Percentiles rank a stretch among this genome's conserved stretches.
Conservation (phyloP, 331 rosid genomes). For the Telfairia occidentalis region DNA sequence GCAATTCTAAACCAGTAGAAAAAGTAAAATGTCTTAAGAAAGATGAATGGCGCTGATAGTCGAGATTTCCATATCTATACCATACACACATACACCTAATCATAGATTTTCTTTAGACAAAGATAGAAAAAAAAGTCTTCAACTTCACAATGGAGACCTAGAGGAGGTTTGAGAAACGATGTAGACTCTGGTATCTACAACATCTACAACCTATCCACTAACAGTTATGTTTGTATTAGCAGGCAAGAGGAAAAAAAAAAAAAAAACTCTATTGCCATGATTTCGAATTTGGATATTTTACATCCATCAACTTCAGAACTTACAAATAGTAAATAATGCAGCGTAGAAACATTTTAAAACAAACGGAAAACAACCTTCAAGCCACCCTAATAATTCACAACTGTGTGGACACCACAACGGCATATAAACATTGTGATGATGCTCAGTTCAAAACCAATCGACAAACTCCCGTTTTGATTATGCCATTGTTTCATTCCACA, state of each 20-base stretch:
- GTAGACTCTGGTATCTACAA: background rate
- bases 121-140: background rate
- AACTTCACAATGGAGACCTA: background rate
- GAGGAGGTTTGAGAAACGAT: background rate
- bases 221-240: background rate
- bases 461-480: background rate
- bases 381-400: background rate
- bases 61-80: no score
- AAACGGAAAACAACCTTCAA: background rate
- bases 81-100: no score
- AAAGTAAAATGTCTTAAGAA: background rate
- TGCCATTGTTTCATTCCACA: background rate
- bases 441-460: background rate
- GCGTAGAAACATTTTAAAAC: background rate
- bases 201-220: background rate
- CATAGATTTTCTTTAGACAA: background rate
- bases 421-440: background rate
- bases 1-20: background rate
- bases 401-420: background rate
- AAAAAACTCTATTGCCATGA: background rate
- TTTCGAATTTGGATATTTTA: background rate
- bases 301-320: background rate
- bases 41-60: background rate
- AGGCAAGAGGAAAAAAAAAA: background rate
- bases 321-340: background rate